phyloP scores from a whole-genome alignment of 2,329 filamentous ascomycete genomes.

The Bipolaris sorokiniana region DNA sequence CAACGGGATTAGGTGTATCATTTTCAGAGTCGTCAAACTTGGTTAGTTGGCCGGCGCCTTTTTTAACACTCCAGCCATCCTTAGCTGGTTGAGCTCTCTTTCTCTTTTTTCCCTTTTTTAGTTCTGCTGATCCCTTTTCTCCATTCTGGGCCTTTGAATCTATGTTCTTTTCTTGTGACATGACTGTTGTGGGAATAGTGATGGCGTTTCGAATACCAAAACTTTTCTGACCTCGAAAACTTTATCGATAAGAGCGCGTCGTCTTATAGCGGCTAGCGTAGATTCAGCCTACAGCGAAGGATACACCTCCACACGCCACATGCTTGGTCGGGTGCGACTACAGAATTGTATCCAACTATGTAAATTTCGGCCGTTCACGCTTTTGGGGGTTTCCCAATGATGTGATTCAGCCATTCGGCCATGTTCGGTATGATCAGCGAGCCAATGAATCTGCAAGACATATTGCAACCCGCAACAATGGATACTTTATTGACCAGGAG shows the following conservation, averaged over 20 bases:
- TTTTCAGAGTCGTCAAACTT: constrained; percentile 23
- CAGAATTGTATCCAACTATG: not conserved
- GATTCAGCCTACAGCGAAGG: not conserved
- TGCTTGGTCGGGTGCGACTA: not conserved
- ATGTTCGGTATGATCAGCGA: constrained; percentile 33
- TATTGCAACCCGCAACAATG: constrained; percentile 16
- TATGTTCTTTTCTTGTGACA: constrained; percentile 25
- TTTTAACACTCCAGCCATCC: constrained; percentile 11
- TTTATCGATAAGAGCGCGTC: constrained; percentile 36
- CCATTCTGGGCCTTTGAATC: not conserved
- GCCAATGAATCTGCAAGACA: constrained; percentile 31
- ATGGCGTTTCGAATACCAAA: constrained; percentile 9
- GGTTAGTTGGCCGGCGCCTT: constrained; percentile 25
- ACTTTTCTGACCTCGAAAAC: constrained; percentile 25
- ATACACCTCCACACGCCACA: constrained; percentile 6
- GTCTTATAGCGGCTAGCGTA: constrained; percentile 2
- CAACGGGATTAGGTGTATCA: constrained; percentile 4
- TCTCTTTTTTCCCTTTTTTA: constrained; percentile 41
- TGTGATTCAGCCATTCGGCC: constrained; percentile 21
- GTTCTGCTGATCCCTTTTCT: not conserved
- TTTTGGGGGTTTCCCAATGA: constrained; percentile 21
- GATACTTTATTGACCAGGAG: not conserved
- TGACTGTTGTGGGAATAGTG: constrained; percentile 9
- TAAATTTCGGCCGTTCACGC: not conserved
- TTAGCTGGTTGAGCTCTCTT: constrained; percentile 32